These are phyloP conservation scores for Claviceps purpurea DNA, from an alignment of 2,329 filamentous ascomycete genomes.

Conservation along the genomic window DNA sequence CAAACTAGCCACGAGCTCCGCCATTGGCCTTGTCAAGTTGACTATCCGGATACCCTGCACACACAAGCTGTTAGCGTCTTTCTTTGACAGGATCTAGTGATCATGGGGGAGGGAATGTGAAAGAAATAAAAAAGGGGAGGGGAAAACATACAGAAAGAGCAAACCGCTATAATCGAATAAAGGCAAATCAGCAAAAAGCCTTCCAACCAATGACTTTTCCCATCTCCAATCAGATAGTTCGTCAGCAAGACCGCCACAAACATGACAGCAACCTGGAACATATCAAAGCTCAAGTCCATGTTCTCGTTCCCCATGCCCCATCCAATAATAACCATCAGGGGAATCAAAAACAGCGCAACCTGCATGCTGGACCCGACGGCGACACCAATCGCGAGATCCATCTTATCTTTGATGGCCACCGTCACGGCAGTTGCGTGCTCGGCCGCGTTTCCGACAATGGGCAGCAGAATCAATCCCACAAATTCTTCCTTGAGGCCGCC, in stretches of 20 bases:
- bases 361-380: constrained; percentile 72
- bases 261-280: constrained; percentile 46
- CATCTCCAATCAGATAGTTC: constrained; percentile 76
- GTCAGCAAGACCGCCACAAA: constrained; percentile 50
- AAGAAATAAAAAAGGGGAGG: neutral
- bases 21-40: constrained; percentile 5
- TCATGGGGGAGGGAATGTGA: neutral
- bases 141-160: constrained; percentile 42
- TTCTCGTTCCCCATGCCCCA: constrained; percentile 59
- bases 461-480: constrained; percentile 66
- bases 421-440: constrained; percentile 73
- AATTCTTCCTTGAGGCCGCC: constrained; percentile 57
- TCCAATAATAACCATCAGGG: constrained; percentile 61
- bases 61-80: neutral
- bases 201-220: constrained; percentile 72
- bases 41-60: constrained; percentile 6
- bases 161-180: constrained; percentile 66
- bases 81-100: neutral
- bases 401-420: constrained; percentile 72
- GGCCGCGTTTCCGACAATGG: constrained; percentile 72
- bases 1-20: neutral
- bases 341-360: constrained; percentile 67
- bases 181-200: constrained; percentile 63
- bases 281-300: constrained; percentile 77
- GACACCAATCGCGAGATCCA: constrained; percentile 71